phyloP scores from a whole-genome alignment of 768 basidiomycete species.

The Crassisporium funariophilum region DNA sequence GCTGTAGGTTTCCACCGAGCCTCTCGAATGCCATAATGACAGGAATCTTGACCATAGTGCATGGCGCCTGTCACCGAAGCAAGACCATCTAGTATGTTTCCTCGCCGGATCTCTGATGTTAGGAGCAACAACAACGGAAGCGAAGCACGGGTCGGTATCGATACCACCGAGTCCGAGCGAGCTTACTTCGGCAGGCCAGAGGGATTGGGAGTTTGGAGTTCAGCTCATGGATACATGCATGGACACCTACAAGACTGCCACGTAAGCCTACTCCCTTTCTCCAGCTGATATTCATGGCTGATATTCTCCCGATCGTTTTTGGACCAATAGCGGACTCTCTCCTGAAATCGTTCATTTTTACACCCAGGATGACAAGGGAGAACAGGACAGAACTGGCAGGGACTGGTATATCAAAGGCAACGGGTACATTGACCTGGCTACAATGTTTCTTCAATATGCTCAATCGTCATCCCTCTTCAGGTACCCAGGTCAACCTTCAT shows the following conservation, averaged over 20 bases:
- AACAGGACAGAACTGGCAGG: constrained; percentile 35
- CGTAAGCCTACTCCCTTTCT: constrained; percentile 49
- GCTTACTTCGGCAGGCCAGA: constrained; percentile 59
- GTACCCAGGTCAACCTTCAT: constrained; percentile 43
- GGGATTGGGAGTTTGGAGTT: constrained; percentile 84
- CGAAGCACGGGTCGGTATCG: constrained; percentile 50
- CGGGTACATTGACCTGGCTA: constrained; percentile 37
- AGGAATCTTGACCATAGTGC: constrained; percentile 38
- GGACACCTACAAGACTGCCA: constrained; percentile 78
- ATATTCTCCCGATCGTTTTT: neutral
- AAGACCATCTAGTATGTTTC: constrained; percentile 97
- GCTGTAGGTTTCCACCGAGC: constrained; percentile 32
- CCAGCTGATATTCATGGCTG: neutral
- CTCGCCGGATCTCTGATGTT: constrained; percentile 89
- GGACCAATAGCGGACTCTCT: constrained; percentile 65
- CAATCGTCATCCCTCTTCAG: constrained; percentile 10
- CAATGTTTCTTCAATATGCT: neutral
- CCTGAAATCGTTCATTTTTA: constrained; percentile 90
- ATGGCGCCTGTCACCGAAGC: constrained; percentile 80
- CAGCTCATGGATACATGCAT: constrained; percentile 88
- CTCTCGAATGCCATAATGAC: neutral
- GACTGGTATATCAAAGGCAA: constrained; percentile 95
- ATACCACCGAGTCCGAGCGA: constrained; percentile 64
- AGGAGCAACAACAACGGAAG: constrained; percentile 73
- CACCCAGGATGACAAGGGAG: constrained; percentile 54